These are phyloP conservation scores for Cetradonia linearis DNA, from an alignment of 495 filamentous ascomycete species.

Conservation along the genomic window DNA sequence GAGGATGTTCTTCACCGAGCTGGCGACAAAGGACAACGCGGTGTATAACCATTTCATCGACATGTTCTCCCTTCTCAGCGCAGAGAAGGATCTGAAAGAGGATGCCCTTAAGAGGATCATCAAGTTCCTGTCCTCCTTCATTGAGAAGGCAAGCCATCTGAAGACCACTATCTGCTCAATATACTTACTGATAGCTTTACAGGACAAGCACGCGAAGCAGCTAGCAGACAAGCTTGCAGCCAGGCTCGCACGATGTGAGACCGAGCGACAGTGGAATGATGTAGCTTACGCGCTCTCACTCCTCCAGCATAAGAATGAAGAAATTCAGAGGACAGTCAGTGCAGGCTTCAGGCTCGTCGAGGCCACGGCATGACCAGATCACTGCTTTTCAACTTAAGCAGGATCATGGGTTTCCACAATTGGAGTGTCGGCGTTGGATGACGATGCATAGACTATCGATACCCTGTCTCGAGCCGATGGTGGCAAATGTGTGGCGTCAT, in stretches of 20 bases:
- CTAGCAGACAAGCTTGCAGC: conserved; percentile 88
- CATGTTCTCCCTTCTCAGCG: conserved; percentile 90
- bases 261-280: conserved; percentile 92
- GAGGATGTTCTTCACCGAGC: conserved; percentile 96
- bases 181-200: conserved; percentile 14
- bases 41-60: conserved; percentile 99
- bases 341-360: conserved; percentile 83
- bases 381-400: conserved; percentile 22
- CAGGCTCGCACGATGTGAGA: conserved; percentile 75
- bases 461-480: conserved; percentile 20
- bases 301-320: conserved; percentile 94
- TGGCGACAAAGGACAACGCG: conserved; percentile 95
- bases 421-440: background rate
- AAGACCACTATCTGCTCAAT: background rate
- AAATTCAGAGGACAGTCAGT: conserved; percentile 72
- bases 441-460: conserved; percentile 1
- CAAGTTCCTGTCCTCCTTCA: conserved; percentile 86
- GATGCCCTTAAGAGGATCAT: conserved; percentile 74
- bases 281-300: conserved; percentile 83
- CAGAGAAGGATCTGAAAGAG: conserved; percentile 72
- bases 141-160: conserved; percentile 70
- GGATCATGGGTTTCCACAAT: background rate
- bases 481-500: conserved; percentile 23
- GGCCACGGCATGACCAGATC: conserved; percentile 41
- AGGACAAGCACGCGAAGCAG: conserved; percentile 98